These are phyloP conservation scores for Akanthomyces muscarius DNA, from an alignment of 2,329 filamentous ascomycete species.

Conservation along the genomic window DNA sequence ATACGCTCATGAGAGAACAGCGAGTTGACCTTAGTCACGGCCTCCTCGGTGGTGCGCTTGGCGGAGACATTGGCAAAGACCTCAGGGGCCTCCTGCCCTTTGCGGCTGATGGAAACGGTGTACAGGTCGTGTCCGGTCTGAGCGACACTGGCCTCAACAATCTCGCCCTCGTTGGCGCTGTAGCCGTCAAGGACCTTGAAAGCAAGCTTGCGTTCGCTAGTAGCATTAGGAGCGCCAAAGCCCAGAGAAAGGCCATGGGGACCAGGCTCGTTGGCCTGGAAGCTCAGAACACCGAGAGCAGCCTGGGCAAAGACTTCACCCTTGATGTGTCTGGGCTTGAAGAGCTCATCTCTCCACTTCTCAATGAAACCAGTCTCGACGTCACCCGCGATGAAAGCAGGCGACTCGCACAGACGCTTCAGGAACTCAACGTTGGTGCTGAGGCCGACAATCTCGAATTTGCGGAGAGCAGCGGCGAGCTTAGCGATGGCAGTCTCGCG, in stretches of 20 bases:
- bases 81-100: constrained; percentile 34
- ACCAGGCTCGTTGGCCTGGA: constrained; percentile 37
- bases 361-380: constrained; percentile 97
- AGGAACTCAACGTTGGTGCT: constrained; percentile 97
- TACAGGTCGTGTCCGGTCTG: constrained; percentile 47
- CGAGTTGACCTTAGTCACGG: constrained; percentile 32
- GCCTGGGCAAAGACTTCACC: constrained; percentile 83
- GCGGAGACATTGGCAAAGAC: constrained; percentile 45
- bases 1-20: constrained; percentile 82
- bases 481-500: constrained; percentile 79
- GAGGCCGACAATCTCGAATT: constrained; percentile 89
- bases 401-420: constrained; percentile 77
- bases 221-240: constrained; percentile 44
- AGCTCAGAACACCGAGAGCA: constrained; percentile 67
- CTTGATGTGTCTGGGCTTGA: constrained; percentile 56
- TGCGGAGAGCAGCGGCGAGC: constrained; percentile 71
- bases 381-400: constrained; percentile 77
- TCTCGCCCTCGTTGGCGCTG: constrained; percentile 59
- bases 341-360: constrained; percentile 78
- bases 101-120: constrained; percentile 42
- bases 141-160: constrained; percentile 50
- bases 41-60: constrained; percentile 29
- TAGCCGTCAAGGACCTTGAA: constrained; percentile 59
- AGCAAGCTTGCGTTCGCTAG: constrained; percentile 43
- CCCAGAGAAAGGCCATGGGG: constrained; percentile 52